phyloP scores from a whole-genome alignment of 2,329 filamentous ascomycete genomes.

The Davidsoniella australis region DNA sequence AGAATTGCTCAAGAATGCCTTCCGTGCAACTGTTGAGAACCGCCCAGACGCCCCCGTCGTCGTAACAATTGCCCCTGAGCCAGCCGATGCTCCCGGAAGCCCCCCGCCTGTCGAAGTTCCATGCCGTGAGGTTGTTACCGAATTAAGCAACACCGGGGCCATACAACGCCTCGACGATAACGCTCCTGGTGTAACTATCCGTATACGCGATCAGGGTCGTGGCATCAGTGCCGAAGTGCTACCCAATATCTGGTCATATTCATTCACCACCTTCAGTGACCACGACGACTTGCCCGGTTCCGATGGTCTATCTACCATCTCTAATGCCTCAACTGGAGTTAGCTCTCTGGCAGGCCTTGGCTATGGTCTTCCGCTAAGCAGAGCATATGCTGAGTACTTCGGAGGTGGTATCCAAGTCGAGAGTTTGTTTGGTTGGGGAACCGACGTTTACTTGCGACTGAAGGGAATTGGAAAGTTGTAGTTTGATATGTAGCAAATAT shows the following conservation, averaged over 20 bases:
- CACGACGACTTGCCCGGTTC: constrained; percentile 26
- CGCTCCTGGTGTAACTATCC: constrained; percentile 77
- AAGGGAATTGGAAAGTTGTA: constrained; percentile 42
- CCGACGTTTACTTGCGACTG: constrained; percentile 49
- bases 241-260: constrained; percentile 88
- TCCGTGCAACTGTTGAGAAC: constrained; percentile 78
- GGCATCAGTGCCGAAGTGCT: constrained; percentile 75
- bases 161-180: constrained; percentile 45
- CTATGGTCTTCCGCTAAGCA: constrained; percentile 76
- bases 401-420: constrained; percentile 91
- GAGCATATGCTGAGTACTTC: constrained; percentile 96
- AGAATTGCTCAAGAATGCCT: constrained; percentile 91
- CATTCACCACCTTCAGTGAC: constrained; percentile 83
- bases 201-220: constrained; percentile 87
- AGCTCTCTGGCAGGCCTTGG: constrained; percentile 85
- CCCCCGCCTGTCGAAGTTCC: constrained; percentile 11
- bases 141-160: constrained; percentile 14
- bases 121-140: not conserved
- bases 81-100: constrained; percentile 17
- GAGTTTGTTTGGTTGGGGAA: constrained; percentile 85
- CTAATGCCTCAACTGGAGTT: constrained; percentile 29
- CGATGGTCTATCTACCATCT: constrained; percentile 13
- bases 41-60: constrained; percentile 66
- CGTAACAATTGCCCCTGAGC: constrained; percentile 71
- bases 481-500: constrained; percentile 14